Conservation (phyloP, 1,284 basidiomycete species). For the Moesziomyces sp. region DNA sequence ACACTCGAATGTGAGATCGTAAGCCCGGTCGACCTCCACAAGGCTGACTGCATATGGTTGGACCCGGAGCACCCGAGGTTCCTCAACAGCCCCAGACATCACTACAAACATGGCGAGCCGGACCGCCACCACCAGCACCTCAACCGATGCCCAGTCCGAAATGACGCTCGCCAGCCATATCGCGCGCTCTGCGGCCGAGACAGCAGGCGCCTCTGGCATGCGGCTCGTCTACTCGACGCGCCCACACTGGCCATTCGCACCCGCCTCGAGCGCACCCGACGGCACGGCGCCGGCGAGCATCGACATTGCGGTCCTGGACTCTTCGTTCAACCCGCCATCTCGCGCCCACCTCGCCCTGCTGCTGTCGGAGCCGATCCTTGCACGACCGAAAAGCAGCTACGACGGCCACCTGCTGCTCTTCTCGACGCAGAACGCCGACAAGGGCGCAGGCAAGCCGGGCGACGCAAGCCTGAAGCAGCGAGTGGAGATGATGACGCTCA, state of each 20-base stretch:
- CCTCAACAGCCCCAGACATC: background rate
- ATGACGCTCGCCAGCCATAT: conserved; percentile 22
- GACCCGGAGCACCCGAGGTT: too few relatives aligned
- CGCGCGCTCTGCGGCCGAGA: conserved; percentile 16
- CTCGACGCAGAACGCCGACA: conserved; percentile 90
- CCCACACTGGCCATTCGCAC: conserved; percentile 25
- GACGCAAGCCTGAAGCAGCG: conserved; percentile 71
- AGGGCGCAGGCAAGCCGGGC: conserved; percentile 74
- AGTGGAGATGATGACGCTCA: conserved; percentile 66
- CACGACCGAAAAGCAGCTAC: conserved; percentile 68
- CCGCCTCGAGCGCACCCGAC: background rate
- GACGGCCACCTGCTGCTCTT: conserved; percentile 84
- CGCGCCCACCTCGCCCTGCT: conserved; percentile 84
- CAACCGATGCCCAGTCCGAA: conserved; percentile 5
- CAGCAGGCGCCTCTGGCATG: conserved; percentile 18
- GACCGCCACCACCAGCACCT: background rate
- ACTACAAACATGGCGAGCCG: conserved; percentile 8
- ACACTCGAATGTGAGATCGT: background rate
- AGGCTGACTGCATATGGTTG: background rate
- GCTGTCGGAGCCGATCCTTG: conserved; percentile 69
- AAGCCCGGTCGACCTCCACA: background rate
- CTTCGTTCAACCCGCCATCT: conserved; percentile 94
- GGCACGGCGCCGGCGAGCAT: background rate
- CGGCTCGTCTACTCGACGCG: conserved; percentile 46
- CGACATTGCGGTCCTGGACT: conserved; percentile 78